These are phyloP conservation scores for Psophocarpus tetragonolobus DNA, from an alignment of 306 rosid species.

Conservation along the genomic window DNA sequence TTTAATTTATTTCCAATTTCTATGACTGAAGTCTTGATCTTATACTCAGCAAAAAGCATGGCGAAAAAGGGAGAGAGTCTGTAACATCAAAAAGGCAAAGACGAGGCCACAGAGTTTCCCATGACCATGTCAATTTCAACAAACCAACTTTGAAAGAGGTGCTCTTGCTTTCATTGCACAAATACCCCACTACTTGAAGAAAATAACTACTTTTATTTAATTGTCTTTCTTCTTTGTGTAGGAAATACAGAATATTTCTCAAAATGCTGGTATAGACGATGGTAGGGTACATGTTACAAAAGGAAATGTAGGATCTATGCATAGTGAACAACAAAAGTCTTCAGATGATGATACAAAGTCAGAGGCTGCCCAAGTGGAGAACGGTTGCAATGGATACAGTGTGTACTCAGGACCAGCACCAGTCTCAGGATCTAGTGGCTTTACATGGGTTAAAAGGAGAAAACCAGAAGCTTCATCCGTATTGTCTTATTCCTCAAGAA, in stretches of 20 bases:
- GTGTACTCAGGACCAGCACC: slow-evolving; percentile 54
- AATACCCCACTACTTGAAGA: slow-evolving; percentile 2
- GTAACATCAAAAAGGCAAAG: slow-evolving; percentile 61
- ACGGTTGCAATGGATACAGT: slow-evolving; percentile 41
- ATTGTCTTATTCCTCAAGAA: slow-evolving; percentile 74
- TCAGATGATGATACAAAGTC: slow-evolving; percentile 57
- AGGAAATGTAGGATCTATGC: slow-evolving; percentile 46
- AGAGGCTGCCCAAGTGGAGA: slow-evolving; percentile 42
- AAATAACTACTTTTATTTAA: slow-evolving; percentile 20
- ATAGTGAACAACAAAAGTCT: slow-evolving; percentile 47
- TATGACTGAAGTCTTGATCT: slow-evolving; percentile 23
- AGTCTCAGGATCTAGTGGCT: slow-evolving; percentile 69
- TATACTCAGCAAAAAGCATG: slow-evolving; percentile 64
- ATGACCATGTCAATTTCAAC: slow-evolving; percentile 40
- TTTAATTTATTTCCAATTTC: neutral
- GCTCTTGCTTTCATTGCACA: slow-evolving; percentile 1
- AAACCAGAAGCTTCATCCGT: slow-evolving; percentile 56
- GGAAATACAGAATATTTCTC: slow-evolving; percentile 57
- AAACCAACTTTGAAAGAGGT: slow-evolving; percentile 69
- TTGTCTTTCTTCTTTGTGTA: slow-evolving; percentile 34
- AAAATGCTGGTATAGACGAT: slow-evolving; percentile 34
- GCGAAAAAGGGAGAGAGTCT: slow-evolving; percentile 52
- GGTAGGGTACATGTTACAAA: slow-evolving; percentile 37
- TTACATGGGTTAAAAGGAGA: slow-evolving; percentile 70
- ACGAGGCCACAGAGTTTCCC: slow-evolving; percentile 52